phyloP scores from a whole-genome alignment of 345 rosid genomes.

The Cochlearia excelsa region DNA sequence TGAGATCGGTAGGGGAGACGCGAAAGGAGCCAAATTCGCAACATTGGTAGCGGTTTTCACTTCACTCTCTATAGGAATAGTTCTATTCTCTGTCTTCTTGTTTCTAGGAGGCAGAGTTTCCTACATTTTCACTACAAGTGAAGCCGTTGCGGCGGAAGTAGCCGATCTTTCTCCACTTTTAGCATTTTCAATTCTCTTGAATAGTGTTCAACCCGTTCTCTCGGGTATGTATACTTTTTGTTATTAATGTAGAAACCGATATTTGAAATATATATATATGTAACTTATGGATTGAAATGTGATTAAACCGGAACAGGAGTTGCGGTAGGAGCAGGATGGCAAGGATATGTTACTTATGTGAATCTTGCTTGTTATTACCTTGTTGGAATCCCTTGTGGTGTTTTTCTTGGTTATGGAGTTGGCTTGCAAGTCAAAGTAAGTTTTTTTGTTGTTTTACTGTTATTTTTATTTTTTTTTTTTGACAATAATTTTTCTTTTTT shows the following conservation, averaged over 20 bases:
- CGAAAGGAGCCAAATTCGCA: conserved; percentile 57
- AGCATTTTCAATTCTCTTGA: conserved; percentile 67
- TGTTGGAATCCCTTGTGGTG: conserved; percentile 64
- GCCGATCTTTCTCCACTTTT: conserved; percentile 65
- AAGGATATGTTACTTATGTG: conserved; percentile 65
- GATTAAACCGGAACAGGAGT: conserved; percentile 50
- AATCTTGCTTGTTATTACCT: conserved; percentile 69
- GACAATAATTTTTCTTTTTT: neutral
- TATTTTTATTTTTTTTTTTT: neutral
- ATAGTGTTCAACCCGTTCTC: conserved; percentile 84
- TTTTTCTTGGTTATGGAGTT: conserved; percentile 53
- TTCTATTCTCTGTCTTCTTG: conserved; percentile 51
- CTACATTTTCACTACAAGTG: conserved; percentile 55
- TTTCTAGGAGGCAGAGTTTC: conserved; percentile 53
- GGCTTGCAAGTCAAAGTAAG: conserved; percentile 60
- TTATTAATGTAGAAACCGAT: neutral
- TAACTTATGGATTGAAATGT: neutral
- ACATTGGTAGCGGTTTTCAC: conserved; percentile 38
- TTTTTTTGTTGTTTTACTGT: neutral
- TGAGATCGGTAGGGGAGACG: conserved; percentile 70
- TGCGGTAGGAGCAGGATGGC: conserved; percentile 83
- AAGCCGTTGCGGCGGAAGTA: conserved; percentile 58
- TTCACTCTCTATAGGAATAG: conserved; percentile 49
- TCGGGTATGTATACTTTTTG: conserved; percentile 43
- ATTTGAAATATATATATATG: neutral